A percentile compares a stretch with the other conserved stretches of the same genome.
phyloP scores from a whole-genome alignment of 129 eudicot genomes.

The Flaveria robusta region DNA sequence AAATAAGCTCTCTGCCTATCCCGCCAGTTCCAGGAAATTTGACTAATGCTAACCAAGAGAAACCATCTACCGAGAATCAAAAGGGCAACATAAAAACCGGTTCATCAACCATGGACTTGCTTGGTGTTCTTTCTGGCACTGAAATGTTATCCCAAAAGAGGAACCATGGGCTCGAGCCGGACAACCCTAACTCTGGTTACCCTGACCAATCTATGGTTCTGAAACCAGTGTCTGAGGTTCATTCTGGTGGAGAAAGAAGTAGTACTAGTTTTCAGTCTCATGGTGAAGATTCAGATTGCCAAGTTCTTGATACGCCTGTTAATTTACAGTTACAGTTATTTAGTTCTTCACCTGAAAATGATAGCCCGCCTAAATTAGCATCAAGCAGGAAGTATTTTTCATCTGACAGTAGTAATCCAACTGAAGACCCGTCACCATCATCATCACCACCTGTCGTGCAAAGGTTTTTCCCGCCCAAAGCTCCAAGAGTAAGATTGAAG shows the following conservation, averaged over 20 bases:
- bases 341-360: conserved; percentile 73
- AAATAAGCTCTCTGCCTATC: conserved; percentile 67
- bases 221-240: conserved; percentile 40
- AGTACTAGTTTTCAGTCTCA: conserved; percentile 76
- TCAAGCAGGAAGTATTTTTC: conserved; percentile 64
- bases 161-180: conserved; percentile 44
- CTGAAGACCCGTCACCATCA: conserved; percentile 71
- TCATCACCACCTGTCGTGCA: conserved; percentile 78
- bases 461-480: conserved; percentile 61
- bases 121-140: conserved; percentile 63
- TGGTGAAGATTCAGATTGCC: conserved; percentile 64
- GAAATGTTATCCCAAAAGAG: conserved; percentile 44
- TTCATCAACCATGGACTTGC: conserved; percentile 70
- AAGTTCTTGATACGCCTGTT: conserved; percentile 46
- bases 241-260: conserved; percentile 70
- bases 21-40: conserved; percentile 44
- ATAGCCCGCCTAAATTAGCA: conserved; percentile 56
- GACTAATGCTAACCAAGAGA: conserved; percentile 35
- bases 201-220: conserved; percentile 40
- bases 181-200: conserved; percentile 46
- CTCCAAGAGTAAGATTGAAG: conserved; percentile 49
- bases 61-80: conserved; percentile 40
- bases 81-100: conserved; percentile 41
- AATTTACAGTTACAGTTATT: conserved; percentile 65
- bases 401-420: conserved; percentile 75